Evolutionary conservation across 2,329 filamentous ascomycete species (phyloP), one percentile per base, ranked within the genome.

Genomic region (Exophiala oligosperma): DNA sequence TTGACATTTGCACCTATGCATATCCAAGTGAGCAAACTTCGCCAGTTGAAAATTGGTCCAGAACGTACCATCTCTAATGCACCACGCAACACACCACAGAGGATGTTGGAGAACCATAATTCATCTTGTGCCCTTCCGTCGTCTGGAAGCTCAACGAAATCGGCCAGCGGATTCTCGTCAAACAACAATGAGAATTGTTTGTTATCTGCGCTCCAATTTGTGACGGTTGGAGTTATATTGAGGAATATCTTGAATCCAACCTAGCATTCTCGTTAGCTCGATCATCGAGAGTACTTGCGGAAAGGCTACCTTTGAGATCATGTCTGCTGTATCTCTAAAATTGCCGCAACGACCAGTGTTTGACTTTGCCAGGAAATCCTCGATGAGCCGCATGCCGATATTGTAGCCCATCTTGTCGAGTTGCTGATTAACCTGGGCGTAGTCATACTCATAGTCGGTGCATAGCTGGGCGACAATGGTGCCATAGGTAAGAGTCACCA

Each of bases 341-440:
- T 94, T 97, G 67, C 85, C 82, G 75, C 94, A 99, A 64, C 92
- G 84, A 67, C 91, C 90, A 1, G 90, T 91, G 68, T 91, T 93
- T 4, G 92, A 94, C 75, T 97, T 97, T 68, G 94, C 94, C 17
- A 99, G 85, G 70, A 97, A 99, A 76, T 99, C 94, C 69, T 99
- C 94, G 67, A 99, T 97, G 65, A 99, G 78, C 38, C 94, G 90
- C 70, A 97, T 81, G 28, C 94, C 94, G 64, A 99, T 99, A 70
- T 97, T 97, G 78, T 97, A 97, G 55, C 94, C 94, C 94, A 99
- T 99, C 77, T 93, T 95, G 72, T 99, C 94, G 46, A 99, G 83
- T 74, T 99, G 94, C 74, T 93, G 92, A 78, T 99, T 99, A 72
- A 99, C 93, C 73, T 97, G 92, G 52, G 85, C 81, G 72, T 99